Evolutionary conservation across 805 yeast species (phyloP).

Genomic region (Cyberlindnera amylophila): DNA sequence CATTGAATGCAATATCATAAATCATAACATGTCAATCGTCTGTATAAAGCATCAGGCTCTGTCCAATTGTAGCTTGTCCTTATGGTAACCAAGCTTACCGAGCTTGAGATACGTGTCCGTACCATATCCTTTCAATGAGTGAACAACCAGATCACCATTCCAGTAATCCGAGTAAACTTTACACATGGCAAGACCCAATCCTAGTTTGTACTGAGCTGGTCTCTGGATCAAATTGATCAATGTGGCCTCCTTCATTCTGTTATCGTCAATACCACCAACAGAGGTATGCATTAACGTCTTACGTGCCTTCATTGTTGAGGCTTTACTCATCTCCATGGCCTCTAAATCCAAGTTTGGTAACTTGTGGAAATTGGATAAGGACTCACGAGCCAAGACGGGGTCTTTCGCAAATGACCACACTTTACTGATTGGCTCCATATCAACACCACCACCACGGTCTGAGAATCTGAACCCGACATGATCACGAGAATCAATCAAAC

Average conservation of each 20-base stretch:
- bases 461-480: constrained; percentile 74
- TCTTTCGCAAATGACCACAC: constrained; percentile 87
- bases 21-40: too few relatives aligned
- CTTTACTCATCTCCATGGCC: constrained; percentile 7
- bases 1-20: too few relatives aligned
- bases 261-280: constrained; percentile 35
- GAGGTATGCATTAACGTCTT: constrained; percentile 36
- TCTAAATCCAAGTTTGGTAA: constrained; percentile 56
- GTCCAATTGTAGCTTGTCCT: constrained; percentile 63
- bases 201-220: constrained; percentile 71
- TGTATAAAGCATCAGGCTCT: constrained; percentile 48
- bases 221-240: constrained; percentile 64
- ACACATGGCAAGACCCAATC: constrained; percentile 90
- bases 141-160: constrained; percentile 86
- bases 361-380: constrained; percentile 63
- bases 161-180: constrained; percentile 92
- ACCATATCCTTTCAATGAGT: constrained; percentile 86
- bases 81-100: constrained; percentile 72
- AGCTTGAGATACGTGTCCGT: constrained; percentile 80
- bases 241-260: constrained; percentile 36
- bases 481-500: constrained; percentile 62
- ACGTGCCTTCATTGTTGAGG: constrained; percentile 27
- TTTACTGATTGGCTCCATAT: constrained; percentile 50
- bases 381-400: constrained; percentile 52
- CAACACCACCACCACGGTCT: constrained; percentile 89